These are phyloP conservation scores for Acanthamoeba lenticulata DNA, from an alignment of 208 protist genomes.

Conservation along the genomic window DNA sequence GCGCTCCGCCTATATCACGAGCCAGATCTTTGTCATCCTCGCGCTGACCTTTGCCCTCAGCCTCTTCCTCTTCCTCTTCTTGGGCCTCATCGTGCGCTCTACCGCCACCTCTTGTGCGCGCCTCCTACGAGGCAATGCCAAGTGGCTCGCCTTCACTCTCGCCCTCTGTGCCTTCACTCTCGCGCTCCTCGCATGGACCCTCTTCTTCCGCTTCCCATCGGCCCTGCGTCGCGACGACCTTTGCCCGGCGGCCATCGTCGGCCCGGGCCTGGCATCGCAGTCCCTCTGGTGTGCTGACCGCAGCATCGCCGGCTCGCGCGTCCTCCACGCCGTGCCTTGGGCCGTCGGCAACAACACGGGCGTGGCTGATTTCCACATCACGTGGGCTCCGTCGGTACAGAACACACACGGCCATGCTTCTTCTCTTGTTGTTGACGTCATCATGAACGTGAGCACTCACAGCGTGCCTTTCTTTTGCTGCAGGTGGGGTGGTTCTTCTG, in stretches of 20 bases:
- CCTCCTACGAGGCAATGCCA: not conserved
- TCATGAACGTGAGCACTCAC: not conserved
- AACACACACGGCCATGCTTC: not conserved
- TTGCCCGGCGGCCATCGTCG: not conserved
- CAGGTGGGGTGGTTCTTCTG: not conserved
- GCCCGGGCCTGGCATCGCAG: not conserved
- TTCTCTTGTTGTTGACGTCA: not conserved
- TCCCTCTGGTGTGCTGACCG: not conserved
- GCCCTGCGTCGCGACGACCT: not conserved
- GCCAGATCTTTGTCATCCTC: constrained; percentile 13
- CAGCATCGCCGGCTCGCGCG: not conserved
- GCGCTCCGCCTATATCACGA: not conserved
- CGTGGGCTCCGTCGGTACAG: not conserved
- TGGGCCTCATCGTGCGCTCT: not conserved
- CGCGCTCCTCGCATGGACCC: not conserved
- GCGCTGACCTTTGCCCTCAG: not conserved
- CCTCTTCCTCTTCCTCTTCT: not conserved
- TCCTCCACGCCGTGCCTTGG: not conserved
- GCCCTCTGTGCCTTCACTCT: not conserved
- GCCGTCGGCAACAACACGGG: not conserved
- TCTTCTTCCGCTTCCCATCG: constrained; percentile 26
- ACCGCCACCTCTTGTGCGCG: not conserved
- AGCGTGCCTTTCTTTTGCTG: not conserved
- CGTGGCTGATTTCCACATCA: not conserved
- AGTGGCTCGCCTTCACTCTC: not conserved